phyloP scores from a whole-genome alignment of 805 yeast genomes.

The Metschnikowia santaceciliae region DNA sequence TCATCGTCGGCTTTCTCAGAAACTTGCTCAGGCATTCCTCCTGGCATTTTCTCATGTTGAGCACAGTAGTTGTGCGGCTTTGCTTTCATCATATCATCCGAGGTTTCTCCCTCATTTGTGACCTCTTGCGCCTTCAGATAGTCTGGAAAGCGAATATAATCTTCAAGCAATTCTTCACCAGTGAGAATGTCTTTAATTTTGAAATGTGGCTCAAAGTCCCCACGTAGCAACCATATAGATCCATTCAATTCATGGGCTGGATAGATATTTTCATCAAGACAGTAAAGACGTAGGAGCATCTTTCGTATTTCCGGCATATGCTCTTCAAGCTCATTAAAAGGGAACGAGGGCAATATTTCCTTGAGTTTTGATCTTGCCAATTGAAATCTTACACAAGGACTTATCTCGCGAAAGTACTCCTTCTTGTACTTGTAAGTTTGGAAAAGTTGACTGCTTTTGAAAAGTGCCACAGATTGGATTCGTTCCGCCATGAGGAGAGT shows the following conservation, averaged over 20 bases:
- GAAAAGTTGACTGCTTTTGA: not conserved
- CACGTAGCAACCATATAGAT: not conserved
- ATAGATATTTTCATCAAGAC: not conserved
- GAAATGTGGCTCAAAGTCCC: not conserved
- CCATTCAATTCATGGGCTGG: not conserved
- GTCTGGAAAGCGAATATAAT: not conserved
- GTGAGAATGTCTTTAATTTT: not conserved
- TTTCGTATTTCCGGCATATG: not conserved
- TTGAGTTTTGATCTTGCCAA: not conserved
- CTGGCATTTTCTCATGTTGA: not conserved
- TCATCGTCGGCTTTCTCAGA: not conserved
- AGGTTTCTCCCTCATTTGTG: not conserved
- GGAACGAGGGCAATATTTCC: not conserved
- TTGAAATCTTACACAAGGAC: conserved; percentile 1
- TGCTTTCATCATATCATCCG: not conserved
- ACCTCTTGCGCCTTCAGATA: not conserved
- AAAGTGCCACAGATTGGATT: not conserved
- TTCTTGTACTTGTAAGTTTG: conserved; percentile 1
- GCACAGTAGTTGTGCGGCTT: not conserved
- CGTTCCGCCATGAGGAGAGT: not conserved
- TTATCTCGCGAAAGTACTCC: not conserved
- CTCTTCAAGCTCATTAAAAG: not conserved
- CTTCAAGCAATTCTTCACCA: not conserved
- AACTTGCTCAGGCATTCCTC: not conserved
- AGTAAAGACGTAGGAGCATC: not conserved